Conservation (phyloP, 2,329 filamentous ascomycete species). For the Dryadomyces sulphureus region DNA sequence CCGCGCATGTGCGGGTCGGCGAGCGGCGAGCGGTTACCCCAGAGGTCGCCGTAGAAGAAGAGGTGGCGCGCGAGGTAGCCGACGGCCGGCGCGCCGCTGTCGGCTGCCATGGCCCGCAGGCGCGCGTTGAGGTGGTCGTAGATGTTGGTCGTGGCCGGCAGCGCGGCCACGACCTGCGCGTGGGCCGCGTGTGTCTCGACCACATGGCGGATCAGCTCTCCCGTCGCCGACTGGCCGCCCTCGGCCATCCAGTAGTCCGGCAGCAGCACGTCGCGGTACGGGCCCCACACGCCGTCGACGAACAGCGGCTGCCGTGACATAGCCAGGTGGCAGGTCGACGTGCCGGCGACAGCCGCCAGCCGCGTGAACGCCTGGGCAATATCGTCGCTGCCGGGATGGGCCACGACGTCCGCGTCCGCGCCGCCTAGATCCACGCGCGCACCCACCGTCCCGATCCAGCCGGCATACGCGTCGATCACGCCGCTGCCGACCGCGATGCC, state of each 20-base stretch:
- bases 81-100: conserved; percentile 56
- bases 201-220: conserved; percentile 85
- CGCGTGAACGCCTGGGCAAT: conserved; percentile 86
- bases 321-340: conserved; percentile 91
- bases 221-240: conserved; percentile 90
- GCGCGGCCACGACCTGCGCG: conserved; percentile 56
- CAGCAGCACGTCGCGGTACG: conserved; percentile 85
- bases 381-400: conserved; percentile 40
- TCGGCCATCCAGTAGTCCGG: conserved; percentile 95
- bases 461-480: conserved; percentile 96
- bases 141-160: conserved; percentile 70
- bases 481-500: conserved; percentile 90
- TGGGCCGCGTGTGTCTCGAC: conserved; percentile 91
- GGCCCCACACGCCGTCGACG: conserved; percentile 91
- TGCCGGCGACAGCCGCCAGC: conserved; percentile 86
- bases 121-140: conserved; percentile 92
- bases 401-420: conserved; percentile 45
- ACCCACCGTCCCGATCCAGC: conserved; percentile 98
- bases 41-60: conserved; percentile 97
- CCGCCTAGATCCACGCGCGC: conserved; percentile 70
- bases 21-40: conserved; percentile 89
- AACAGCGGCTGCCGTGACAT: conserved; percentile 92
- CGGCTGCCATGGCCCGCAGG: conserved; percentile 59
- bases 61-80: conserved; percentile 82
- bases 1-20: conserved; percentile 91